Base-by-base conservation (phyloP, 352 stramenopile genomes). In the Globisporangium rhizosaccharum region DNA sequence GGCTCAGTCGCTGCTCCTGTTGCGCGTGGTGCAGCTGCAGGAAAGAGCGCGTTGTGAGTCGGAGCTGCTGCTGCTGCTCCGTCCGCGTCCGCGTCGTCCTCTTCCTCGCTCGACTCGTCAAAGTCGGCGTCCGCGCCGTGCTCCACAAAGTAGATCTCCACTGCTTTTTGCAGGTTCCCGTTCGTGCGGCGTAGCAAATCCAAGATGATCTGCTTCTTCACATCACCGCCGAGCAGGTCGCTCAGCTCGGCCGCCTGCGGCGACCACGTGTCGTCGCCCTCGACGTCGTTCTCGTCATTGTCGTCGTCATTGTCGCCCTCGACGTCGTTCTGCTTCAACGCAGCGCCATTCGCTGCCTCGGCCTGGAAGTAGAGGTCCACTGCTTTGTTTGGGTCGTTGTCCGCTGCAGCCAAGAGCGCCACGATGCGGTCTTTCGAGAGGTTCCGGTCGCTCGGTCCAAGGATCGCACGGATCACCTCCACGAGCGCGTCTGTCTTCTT, bases 281-380 rank as follows among this genome's bases (percentile, higher is more conserved):
- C 57, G 28, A 78, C 65, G 54, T 81, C 66, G 36, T 80, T 72
- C 49, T 74, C 68, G 2, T 65, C 68, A 20, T 54, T 56, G 28
- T 79, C 65, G 54, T 81, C 66, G 36, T 80, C 73, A 46, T 74
- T 67, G 2, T 65, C 68, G 44, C 72, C 68, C 55, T 85, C 73
- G 36, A 82, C 72, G 66, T 84, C 76, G 60, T 84, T 84, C 41
- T 79, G 60, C 57, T 76, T 68, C 18, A 76, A 56, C 53, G 63
- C 51, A 33, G 65, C 66, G 60, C 73, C 75, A 47, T 75, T 76
- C 44, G 65, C 58, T 3, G 71, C 67, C 30, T 87, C 77, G 6
- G 68, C 67, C 64, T 91, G 83, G 70, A 91, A 93, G 61, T 76
- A 91, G 52, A 91, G 55, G 48, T 93, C 81, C 47, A 93, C 79